Evolutionary conservation across 179 eudicot species (phyloP).

Genomic region (Pouteria campechiana): DNA sequence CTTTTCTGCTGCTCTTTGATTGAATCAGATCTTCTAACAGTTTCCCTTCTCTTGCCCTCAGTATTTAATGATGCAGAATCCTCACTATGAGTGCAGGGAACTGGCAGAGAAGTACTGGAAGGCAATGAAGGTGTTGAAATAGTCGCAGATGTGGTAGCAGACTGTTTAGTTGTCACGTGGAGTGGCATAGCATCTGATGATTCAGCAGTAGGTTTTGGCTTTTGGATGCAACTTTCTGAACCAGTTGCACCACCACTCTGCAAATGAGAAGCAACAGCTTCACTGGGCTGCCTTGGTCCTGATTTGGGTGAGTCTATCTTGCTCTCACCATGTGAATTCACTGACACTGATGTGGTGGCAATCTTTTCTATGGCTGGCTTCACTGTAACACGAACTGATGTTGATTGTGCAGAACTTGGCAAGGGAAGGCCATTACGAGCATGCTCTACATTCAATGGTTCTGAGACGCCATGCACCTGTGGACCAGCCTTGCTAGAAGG

Average conservation of each 20-base stretch:
- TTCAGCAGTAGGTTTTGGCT: slow-evolving; percentile 13
- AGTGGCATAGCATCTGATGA: slow-evolving; percentile 1
- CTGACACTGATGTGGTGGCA: slow-evolving; percentile 6
- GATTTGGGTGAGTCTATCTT: slow-evolving; percentile 20
- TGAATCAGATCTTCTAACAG: slow-evolving; percentile 14
- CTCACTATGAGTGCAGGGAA: slow-evolving; percentile 7
- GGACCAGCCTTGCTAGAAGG: slow-evolving; percentile 18
- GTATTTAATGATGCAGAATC: slow-evolving; percentile 11
- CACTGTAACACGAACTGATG: slow-evolving; percentile 30
- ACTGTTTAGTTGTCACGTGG: slow-evolving; percentile 8
- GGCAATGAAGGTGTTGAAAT: slow-evolving; percentile 1
- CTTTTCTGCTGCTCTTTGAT: slow-evolving; percentile 22
- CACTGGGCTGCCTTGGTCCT: slow-evolving; percentile 13
- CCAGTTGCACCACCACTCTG: slow-evolving; percentile 20
- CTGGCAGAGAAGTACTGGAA: no score
- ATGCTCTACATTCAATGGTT: slow-evolving; percentile 16
- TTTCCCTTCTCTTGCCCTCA: slow-evolving; percentile 18
- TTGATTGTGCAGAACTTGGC: slow-evolving; percentile 12
- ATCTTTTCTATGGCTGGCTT: slow-evolving; percentile 37
- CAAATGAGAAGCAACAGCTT: slow-evolving; percentile 10
- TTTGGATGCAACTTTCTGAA: slow-evolving; percentile 12
- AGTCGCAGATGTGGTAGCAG: slow-evolving; percentile 12
- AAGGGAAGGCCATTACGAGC: slow-evolving; percentile 14
- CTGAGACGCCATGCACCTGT: slow-evolving; percentile 9
- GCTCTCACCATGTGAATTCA: slow-evolving; percentile 10